Evolutionary conservation across 371 early-diverging fungal species (phyloP).

Genomic region (Rhizopus microsporus): DNA sequence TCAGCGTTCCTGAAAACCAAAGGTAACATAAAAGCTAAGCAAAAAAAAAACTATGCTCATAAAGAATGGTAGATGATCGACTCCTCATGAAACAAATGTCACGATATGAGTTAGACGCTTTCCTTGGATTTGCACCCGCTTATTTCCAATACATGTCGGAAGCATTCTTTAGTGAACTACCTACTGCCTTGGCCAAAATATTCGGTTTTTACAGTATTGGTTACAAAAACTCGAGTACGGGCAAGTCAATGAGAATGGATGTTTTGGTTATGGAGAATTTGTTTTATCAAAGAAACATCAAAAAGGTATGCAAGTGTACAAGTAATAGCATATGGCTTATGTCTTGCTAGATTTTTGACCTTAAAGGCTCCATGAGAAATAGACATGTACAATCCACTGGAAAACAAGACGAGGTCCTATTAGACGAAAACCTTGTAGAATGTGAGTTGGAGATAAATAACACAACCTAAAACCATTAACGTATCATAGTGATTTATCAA

Average conservation of each 20-base stretch:
- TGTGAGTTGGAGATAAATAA: conserved; percentile 37
- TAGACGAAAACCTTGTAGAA: conserved; percentile 94
- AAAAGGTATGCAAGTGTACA: conserved; percentile 43
- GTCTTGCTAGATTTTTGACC: conserved; percentile 76
- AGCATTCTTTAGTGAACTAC: conserved; percentile 83
- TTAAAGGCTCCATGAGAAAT: conserved; percentile 96
- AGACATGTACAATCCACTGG: conserved; percentile 92
- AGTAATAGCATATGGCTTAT: neutral
- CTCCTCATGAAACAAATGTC: conserved; percentile 93
- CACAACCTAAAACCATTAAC: neutral
- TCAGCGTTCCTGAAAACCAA: conserved; percentile 90
- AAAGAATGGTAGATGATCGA: conserved; percentile 71
- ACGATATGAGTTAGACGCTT: conserved; percentile 86
- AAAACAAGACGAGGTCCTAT: conserved; percentile 82
- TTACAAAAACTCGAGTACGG: conserved; percentile 81
- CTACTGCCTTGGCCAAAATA: conserved; percentile 91
- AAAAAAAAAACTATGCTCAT: neutral
- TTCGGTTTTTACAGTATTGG: conserved; percentile 93
- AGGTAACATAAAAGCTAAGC: conserved; percentile 17
- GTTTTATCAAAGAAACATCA: conserved; percentile 83
- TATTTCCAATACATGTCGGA: conserved; percentile 94
- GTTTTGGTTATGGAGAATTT: conserved; percentile 96
- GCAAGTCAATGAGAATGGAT: conserved; percentile 85
- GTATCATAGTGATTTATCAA: conserved; percentile 67
- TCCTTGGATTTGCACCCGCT: conserved; percentile 89